These are phyloP conservation scores for Coleophoma crateriformis DNA, from an alignment of 2,329 filamentous ascomycete species.

Conservation along the genomic window DNA sequence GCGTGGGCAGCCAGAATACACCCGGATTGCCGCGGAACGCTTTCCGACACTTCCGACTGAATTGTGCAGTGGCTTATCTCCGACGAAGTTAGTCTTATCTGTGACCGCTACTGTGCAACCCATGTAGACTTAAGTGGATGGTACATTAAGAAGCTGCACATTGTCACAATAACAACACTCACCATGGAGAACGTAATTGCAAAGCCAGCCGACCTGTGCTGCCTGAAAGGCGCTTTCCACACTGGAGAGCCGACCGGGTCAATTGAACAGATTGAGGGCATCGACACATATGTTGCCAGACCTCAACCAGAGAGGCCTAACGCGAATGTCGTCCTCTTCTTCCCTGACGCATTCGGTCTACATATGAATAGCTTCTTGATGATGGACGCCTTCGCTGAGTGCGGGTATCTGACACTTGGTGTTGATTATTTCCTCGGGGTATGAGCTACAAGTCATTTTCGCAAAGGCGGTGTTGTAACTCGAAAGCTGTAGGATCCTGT, in stretches of 20 bases:
- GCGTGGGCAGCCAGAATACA: too few relatives aligned
- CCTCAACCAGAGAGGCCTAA: conserved; percentile 26
- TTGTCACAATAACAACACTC: too few relatives aligned
- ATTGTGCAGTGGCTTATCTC: too few relatives aligned
- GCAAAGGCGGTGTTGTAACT: neutral
- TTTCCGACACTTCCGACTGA: too few relatives aligned
- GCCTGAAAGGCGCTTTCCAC: conserved; percentile 33
- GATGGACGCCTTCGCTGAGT: conserved; percentile 40
- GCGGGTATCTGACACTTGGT: conserved; percentile 35
- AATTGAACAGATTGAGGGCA: conserved; percentile 26
- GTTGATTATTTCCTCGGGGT: conserved; percentile 40
- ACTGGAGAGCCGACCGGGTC: conserved; percentile 30
- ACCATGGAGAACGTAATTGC: conserved; percentile 7
- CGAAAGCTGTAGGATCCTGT: conserved; percentile 29
- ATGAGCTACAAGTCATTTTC: conserved; percentile 2
- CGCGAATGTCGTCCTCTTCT: conserved; percentile 38
- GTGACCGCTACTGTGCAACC: too few relatives aligned
- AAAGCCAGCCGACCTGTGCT: conserved; percentile 32
- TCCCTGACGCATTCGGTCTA: conserved; percentile 39
- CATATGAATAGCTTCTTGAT: conserved; percentile 36
- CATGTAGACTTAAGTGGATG: too few relatives aligned
- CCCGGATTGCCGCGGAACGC: too few relatives aligned
- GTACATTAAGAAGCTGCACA: too few relatives aligned
- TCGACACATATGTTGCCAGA: conserved; percentile 32
- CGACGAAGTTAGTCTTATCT: too few relatives aligned